These are phyloP conservation scores for Trichoderma citrinoviride DNA, from an alignment of 2,329 filamentous ascomycete genomes.

Conservation along the genomic window DNA sequence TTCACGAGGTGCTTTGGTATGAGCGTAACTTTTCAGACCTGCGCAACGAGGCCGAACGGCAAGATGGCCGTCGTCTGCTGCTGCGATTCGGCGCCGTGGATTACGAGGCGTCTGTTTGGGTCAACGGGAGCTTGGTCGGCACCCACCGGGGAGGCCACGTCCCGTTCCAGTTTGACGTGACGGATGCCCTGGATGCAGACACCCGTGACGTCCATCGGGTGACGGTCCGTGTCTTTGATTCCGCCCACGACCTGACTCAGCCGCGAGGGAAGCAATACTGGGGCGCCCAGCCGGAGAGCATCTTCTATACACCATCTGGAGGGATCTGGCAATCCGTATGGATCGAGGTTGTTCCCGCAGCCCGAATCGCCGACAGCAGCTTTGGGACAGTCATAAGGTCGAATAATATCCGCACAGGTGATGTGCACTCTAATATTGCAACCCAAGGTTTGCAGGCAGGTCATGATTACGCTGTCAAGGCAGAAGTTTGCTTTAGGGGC, in stretches of 20 bases:
- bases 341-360: constrained; percentile 53
- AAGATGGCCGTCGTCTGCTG: constrained; percentile 43
- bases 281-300: constrained; percentile 58
- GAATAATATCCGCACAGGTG: constrained; percentile 51
- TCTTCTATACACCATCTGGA: constrained; percentile 57
- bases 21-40: constrained; percentile 53
- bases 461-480: constrained; percentile 47
- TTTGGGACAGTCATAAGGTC: constrained; percentile 57
- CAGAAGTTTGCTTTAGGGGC: constrained; percentile 53
- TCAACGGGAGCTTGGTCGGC: constrained; percentile 52
- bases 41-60: constrained; percentile 43
- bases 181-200: constrained; percentile 42
- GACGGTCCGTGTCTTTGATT: constrained; percentile 60
- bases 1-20: constrained; percentile 68
- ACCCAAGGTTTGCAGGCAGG: constrained; percentile 49
- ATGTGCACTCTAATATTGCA: constrained; percentile 49
- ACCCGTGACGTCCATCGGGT: constrained; percentile 38
- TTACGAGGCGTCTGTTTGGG: constrained; percentile 58
- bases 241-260: constrained; percentile 61
- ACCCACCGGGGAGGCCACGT: constrained; percentile 59
- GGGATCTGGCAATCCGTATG: constrained; percentile 59
- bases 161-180: constrained; percentile 57
- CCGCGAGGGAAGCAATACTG: constrained; percentile 68
- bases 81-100: constrained; percentile 61
- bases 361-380: constrained; percentile 54